phyloP scores from a whole-genome alignment of 2,329 filamentous ascomycete species.

The Emmonsia crescens region DNA sequence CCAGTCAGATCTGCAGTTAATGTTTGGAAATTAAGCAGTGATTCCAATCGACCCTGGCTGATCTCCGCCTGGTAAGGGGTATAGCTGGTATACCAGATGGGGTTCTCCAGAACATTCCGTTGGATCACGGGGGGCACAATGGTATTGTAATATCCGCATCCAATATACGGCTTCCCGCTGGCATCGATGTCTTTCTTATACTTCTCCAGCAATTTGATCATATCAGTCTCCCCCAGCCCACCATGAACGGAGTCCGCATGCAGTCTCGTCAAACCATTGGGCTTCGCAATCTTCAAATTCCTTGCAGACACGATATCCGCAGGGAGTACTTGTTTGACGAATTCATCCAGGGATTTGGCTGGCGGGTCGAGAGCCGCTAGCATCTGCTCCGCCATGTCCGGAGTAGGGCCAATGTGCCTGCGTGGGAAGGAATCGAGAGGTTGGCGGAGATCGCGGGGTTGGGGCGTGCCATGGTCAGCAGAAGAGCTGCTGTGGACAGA shows the following conservation, averaged over 20 bases:
- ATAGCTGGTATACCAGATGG: slow-evolving; percentile 96
- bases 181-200: slow-evolving; percentile 49
- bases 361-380: slow-evolving; percentile 67
- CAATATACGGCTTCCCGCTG: slow-evolving; percentile 59
- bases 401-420: slow-evolving; percentile 77
- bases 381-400: slow-evolving; percentile 63
- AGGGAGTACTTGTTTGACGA: slow-evolving; percentile 75
- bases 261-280: slow-evolving; percentile 32
- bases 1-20: slow-evolving; percentile 80
- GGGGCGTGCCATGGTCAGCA: slow-evolving; percentile 60
- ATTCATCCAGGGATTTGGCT: slow-evolving; percentile 62
- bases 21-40: slow-evolving; percentile 90
- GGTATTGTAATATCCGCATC: slow-evolving; percentile 80
- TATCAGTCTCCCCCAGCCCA: slow-evolving; percentile 37
- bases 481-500: slow-evolving; percentile 80
- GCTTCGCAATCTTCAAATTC: slow-evolving; percentile 47
- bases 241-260: slow-evolving; percentile 29
- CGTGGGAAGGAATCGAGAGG: slow-evolving; percentile 56
- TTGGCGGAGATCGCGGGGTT: slow-evolving; percentile 31
- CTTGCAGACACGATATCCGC: slow-evolving; percentile 61
- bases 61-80: slow-evolving; percentile 97
- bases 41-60: slow-evolving; percentile 87
- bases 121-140: slow-evolving; percentile 81
- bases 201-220: slow-evolving; percentile 30
- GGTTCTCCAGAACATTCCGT: slow-evolving; percentile 83